Conservation (phyloP, 2,329 filamentous ascomycete species). For the Arthrobotrys pseudoclavata region DNA sequence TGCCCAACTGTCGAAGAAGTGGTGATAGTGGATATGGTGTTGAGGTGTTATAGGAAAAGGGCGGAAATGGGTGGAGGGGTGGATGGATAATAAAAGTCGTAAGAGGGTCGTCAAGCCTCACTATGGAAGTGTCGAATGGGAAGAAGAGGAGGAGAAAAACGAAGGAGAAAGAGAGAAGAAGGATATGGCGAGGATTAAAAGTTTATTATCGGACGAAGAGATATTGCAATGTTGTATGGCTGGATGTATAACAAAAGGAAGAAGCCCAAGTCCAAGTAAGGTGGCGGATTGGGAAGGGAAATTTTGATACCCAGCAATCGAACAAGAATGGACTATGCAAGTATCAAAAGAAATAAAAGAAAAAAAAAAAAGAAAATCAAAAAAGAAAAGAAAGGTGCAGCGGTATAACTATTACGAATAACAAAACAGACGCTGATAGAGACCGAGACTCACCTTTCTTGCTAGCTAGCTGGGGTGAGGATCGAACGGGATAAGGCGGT, state of each 20-base stretch:
- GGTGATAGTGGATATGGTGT: conserved; percentile 31
- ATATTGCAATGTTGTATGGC: conserved; percentile 14
- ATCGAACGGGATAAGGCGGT: conserved; percentile 58
- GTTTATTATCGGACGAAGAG: conserved; percentile 60
- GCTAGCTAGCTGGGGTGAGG: conserved; percentile 35
- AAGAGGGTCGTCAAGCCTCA: conserved; percentile 60
- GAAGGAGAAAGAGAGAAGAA: conserved; percentile 14
- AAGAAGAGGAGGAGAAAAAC: conserved; percentile 19
- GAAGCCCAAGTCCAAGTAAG: conserved; percentile 45
- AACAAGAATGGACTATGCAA: conserved; percentile 29
- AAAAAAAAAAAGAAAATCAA: not conserved
- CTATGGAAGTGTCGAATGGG: conserved; percentile 53
- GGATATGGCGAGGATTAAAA: conserved; percentile 57
- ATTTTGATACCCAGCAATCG: conserved; percentile 54
- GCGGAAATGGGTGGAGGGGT: conserved; percentile 9
- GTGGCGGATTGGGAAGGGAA: conserved; percentile 59
- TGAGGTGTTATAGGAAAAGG: conserved; percentile 29
- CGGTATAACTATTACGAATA: conserved; percentile 51
- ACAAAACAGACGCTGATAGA: conserved; percentile 54
- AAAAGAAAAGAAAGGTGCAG: conserved; percentile 7
- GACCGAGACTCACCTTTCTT: conserved; percentile 57
- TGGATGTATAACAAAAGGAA: conserved; percentile 22
- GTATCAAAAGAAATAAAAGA: conserved; percentile 8
- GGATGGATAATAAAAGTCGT: conserved; percentile 46
- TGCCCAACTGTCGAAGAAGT: conserved; percentile 34